Conservation (phyloP, 1,284 basidiomycete species). For the Rugosomyces carneus region DNA sequence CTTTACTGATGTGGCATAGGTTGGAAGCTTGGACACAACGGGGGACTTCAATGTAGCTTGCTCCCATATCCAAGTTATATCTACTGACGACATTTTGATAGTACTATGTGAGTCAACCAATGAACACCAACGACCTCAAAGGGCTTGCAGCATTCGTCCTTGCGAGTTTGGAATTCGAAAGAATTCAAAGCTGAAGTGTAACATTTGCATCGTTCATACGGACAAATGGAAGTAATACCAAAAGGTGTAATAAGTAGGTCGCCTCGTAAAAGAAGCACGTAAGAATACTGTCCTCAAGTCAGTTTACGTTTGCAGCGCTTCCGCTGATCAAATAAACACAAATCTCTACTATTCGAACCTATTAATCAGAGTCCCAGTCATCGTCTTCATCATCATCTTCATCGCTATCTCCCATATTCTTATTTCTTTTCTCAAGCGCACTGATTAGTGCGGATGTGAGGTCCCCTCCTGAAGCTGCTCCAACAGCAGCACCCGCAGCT, state of each 20-base stretch:
- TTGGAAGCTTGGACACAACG: conserved; percentile 35
- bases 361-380: conserved; percentile 65
- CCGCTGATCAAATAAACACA: no score
- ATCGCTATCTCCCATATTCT: conserved; percentile 83
- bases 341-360: neutral
- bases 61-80: neutral
- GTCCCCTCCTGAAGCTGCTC: conserved; percentile 36
- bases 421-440: conserved; percentile 69
- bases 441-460: conserved; percentile 48
- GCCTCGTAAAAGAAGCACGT: no score
- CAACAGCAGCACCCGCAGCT: conserved; percentile 32
- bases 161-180: conserved; percentile 42
- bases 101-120: conserved; percentile 38
- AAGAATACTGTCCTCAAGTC: no score
- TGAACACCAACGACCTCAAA: conserved; percentile 39
- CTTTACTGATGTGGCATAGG: conserved; percentile 21
- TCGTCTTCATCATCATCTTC: conserved; percentile 91
- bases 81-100: conserved; percentile 15
- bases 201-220: no score
- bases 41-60: conserved; percentile 35
- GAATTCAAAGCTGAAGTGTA: conserved; percentile 3
- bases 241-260: no score
- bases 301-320: no score
- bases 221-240: no score
- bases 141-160: conserved; percentile 41